Conservation (phyloP, 2,329 filamentous ascomycete species). For the Aspergillus hiratsukae region DNA sequence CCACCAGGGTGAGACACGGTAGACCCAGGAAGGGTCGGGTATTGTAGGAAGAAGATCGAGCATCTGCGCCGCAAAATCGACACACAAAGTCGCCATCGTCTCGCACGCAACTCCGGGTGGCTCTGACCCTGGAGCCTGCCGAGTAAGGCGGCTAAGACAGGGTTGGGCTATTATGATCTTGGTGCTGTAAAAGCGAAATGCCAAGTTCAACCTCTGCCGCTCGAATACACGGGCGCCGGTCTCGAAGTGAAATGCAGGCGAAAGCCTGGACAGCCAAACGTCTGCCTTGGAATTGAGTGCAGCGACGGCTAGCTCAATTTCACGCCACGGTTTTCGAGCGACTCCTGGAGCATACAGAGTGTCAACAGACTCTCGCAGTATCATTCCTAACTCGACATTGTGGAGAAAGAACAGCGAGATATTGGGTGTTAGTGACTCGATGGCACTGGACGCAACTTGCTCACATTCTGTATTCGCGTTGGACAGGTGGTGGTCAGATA, state of each 20-base stretch:
- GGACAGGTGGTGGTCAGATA: conserved; percentile 9
- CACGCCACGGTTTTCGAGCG: conserved; percentile 30
- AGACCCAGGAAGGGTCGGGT: conserved; percentile 27
- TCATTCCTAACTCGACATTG: conserved; percentile 32
- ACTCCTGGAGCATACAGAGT: conserved; percentile 36
- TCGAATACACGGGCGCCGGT: conserved; percentile 24
- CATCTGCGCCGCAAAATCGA: conserved; percentile 32
- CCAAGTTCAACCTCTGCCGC: conserved; percentile 33
- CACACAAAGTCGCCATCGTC: conserved; percentile 31
- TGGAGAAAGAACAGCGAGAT: conserved; percentile 38
- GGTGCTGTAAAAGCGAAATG: conserved; percentile 41
- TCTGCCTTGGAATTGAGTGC: conserved; percentile 33
- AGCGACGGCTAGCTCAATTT: conserved; percentile 34
- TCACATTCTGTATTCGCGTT: conserved; percentile 14
- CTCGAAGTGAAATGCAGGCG: conserved; percentile 33
- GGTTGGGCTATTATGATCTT: conserved; percentile 42
- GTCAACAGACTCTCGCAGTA: conserved; percentile 35
- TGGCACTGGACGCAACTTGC: conserved; percentile 20
- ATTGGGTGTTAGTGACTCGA: conserved; percentile 32
- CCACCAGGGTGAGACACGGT: conserved; percentile 37
- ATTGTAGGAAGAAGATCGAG: conserved; percentile 34
- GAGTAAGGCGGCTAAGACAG: conserved; percentile 37
- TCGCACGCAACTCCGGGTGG: conserved; percentile 28
- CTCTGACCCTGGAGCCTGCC: conserved; percentile 22
- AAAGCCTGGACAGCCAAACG: conserved; percentile 36